Base-by-base conservation (phyloP, 176 grass and related monocot genomes). In the Zizania latifolia region DNA sequence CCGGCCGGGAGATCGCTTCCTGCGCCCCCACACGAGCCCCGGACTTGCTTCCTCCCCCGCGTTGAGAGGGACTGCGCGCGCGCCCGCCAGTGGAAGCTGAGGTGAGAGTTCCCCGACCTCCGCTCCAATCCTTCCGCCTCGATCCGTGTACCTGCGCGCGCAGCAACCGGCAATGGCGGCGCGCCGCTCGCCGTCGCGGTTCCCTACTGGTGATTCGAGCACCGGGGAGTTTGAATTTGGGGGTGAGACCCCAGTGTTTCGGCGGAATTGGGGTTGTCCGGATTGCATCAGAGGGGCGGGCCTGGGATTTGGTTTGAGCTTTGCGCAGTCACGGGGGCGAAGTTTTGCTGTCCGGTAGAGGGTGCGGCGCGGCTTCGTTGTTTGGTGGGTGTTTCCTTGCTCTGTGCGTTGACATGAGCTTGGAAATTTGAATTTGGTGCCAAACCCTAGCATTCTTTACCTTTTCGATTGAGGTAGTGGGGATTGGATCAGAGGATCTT, bases 341-440 rank as follows among this genome's bases (percentile, higher is more conserved):
- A 31, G 24, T 28, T 87, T 73, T 74, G 39, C 59, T 72, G 4
- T 66, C 39, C 4, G n/a, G n/a, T n/a, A 14, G 51, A 72, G 40
- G 26, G 54, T 50, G 53, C 31, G 28, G 22, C 22, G 28, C 16
- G 35, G 65, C 10, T 70, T 71, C 78, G 40, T 33, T 75, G n/a
- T 24, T 87, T 67, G 26, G 5, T 67, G 41, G 19, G 68, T 62
- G 55, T 58, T 45, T 46, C 38, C 31, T 82, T 78, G 30, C 68
- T 74, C 1, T 50, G 19, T 35, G 32, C 31, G 26, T 34, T 51
- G 50, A 14, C 21, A 30, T 31, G 53, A 74, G 74, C 62, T 68
- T 67, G 61, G 43, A 36, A 43, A 74, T 87, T 87, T 83, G 68
- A 83, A 83, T 87, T 87, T 73, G 40, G 26, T 73, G 31, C n/a